phyloP scores from a whole-genome alignment of 2,329 filamentous ascomycete species.

The Apiospora saccharicola region DNA sequence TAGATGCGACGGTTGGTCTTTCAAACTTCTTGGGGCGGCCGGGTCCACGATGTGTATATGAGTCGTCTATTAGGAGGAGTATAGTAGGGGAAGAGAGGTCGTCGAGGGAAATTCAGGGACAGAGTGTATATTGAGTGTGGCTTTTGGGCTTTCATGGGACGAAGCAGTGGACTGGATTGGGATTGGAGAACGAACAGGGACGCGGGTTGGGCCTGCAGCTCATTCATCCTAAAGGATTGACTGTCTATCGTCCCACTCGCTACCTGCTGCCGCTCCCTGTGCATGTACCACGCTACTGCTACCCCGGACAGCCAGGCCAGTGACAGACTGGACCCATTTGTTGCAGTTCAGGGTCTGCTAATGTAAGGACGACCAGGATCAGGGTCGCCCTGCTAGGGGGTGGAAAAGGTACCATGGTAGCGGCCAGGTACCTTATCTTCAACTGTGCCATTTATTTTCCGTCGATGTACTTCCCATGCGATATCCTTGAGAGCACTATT shows the following conservation, averaged over 20 bases:
- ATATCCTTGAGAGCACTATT: background rate
- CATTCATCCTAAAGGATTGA: slow-evolving; percentile 13
- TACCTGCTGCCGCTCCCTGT: slow-evolving; percentile 16
- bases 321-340: background rate
- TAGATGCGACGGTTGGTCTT: slow-evolving; percentile 10
- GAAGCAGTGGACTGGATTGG: background rate
- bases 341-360: slow-evolving; percentile 18
- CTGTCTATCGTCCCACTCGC: slow-evolving; percentile 13
- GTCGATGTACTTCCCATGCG: background rate
- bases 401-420: background rate
- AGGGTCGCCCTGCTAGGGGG: background rate
- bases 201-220: slow-evolving; percentile 21
- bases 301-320: slow-evolving; percentile 16
- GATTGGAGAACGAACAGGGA: background rate
- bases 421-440: slow-evolving; percentile 10
- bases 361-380: slow-evolving; percentile 15
- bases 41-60: slow-evolving; percentile 21
- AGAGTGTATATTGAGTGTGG: slow-evolving; percentile 22
- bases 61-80: background rate
- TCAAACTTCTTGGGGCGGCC: slow-evolving; percentile 11
- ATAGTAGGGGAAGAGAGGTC: slow-evolving; percentile 7
- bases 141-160: slow-evolving; percentile 19
- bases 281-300: slow-evolving; percentile 20
- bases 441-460: slow-evolving; percentile 10
- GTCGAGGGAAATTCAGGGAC: slow-evolving; percentile 20